phyloP scores from a whole-genome alignment of 2,329 filamentous ascomycete genomes.

The Fusarium sp. region DNA sequence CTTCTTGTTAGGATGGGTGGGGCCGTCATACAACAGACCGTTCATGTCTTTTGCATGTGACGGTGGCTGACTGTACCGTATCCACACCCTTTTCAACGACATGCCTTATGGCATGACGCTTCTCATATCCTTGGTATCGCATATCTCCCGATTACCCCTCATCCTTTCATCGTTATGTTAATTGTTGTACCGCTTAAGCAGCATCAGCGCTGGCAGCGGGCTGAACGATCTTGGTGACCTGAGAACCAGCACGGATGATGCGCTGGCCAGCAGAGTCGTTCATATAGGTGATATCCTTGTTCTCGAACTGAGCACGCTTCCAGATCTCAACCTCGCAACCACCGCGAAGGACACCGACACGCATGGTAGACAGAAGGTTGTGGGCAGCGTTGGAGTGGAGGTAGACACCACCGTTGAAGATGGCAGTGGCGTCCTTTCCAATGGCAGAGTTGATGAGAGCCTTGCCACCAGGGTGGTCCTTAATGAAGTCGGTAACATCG shows the following conservation, averaged over 20 bases:
- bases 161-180: conserved; percentile 30
- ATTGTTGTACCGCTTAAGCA: conserved; percentile 61
- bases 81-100: conserved; percentile 30
- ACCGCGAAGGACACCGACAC: conserved; percentile 85
- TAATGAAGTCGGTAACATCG: conserved; percentile 85
- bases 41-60: conserved; percentile 35
- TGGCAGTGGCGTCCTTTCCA: conserved; percentile 88
- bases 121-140: conserved; percentile 19
- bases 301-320: conserved; percentile 87
- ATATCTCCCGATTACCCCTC: conserved; percentile 34
- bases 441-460: conserved; percentile 84
- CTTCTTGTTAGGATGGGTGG: conserved; percentile 10
- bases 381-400: conserved; percentile 90
- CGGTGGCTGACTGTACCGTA: conserved; percentile 24
- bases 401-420: conserved; percentile 94
- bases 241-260: conserved; percentile 85
- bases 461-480: conserved; percentile 90
- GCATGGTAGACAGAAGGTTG: conserved; percentile 89
- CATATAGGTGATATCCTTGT: conserved; percentile 82
- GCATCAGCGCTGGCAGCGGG: conserved; percentile 86
- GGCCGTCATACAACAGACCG: not conserved
- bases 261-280: conserved; percentile 84
- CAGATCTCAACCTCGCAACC: conserved; percentile 93
- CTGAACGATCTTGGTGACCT: conserved; percentile 84
- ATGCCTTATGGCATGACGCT: conserved; percentile 26